A percentile compares a stretch with the other conserved stretches of the same genome.
Evolutionary conservation across 192 early-diverging fungal species (phyloP).

Genomic region (Coemansia sp.): DNA sequence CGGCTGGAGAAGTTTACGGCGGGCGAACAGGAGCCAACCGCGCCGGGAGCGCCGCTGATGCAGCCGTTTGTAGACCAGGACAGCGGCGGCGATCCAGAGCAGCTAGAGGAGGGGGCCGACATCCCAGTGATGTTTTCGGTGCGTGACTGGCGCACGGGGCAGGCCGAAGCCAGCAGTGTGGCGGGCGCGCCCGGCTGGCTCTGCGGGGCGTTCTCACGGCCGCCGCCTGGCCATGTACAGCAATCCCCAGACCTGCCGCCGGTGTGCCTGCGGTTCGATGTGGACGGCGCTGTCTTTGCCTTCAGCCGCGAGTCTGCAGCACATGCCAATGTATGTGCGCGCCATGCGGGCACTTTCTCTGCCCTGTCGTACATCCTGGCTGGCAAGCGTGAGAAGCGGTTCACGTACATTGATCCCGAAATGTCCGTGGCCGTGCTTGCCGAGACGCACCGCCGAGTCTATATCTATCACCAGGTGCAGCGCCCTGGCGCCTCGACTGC

Average conservation of each 20-base stretch:
- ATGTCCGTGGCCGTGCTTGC: conserved; percentile 33
- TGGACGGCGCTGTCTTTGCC: conserved; percentile 64
- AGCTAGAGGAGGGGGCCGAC: conserved; percentile 13
- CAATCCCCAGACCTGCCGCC: conserved; percentile 49
- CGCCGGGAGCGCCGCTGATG: conserved; percentile 1
- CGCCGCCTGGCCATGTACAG: too few species aligned
- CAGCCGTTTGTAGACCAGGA: conserved; percentile 29
- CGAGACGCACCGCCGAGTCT: conserved; percentile 36
- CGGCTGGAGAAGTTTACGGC: conserved; percentile 59
- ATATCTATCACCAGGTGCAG: conserved; percentile 30
- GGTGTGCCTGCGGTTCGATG: conserved; percentile 59
- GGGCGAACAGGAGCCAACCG: conserved; percentile 11
- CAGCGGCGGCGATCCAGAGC: conserved; percentile 17
- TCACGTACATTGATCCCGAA: conserved; percentile 54
- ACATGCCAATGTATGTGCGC: conserved; percentile 2
- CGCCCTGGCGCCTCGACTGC: conserved; percentile 1
- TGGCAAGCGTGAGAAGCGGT: conserved; percentile 64
- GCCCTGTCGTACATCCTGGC: conserved; percentile 71
- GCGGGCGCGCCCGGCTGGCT: conserved; percentile 60
- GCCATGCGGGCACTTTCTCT: conserved; percentile 56
- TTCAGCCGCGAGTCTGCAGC: conserved; percentile 11
- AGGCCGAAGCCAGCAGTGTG: conserved; percentile 38
- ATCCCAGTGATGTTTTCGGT: conserved; percentile 34
- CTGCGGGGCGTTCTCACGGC: conserved; percentile 32
- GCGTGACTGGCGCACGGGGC: conserved; percentile 30